Conservation (phyloP, 2,329 filamentous ascomycete species). For the Calonectria henricotiae region DNA sequence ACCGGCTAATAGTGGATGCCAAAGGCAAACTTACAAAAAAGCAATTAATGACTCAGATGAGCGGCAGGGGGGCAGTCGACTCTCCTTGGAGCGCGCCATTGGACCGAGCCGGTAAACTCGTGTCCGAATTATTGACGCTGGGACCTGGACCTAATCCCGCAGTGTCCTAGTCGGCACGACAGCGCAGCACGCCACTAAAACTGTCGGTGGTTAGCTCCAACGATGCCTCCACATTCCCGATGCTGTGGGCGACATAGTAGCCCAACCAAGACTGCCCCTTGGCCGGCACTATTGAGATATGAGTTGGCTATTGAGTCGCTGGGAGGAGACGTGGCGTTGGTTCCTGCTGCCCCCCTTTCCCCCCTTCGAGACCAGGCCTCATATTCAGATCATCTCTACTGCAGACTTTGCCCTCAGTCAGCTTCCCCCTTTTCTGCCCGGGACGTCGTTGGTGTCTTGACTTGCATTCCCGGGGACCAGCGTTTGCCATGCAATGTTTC, state of each 20-base stretch:
- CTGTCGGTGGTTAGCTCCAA: conserved; percentile 1
- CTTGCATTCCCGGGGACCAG: too few relatives aligned
- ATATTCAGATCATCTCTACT: too few relatives aligned
- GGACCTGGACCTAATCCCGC: neutral
- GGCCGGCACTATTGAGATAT: neutral
- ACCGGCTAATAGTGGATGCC: neutral
- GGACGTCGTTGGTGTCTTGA: too few relatives aligned
- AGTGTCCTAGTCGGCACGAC: neutral
- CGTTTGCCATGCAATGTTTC: too few relatives aligned
- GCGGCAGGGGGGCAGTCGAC: neutral
- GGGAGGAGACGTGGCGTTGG: neutral
- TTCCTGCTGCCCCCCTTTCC: neutral
- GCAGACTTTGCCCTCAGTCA: neutral
- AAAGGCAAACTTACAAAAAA: neutral
- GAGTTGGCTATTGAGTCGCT: neutral
- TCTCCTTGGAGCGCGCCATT: neutral
- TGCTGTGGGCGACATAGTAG: neutral
- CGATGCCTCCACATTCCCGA: neutral
- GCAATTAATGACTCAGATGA: neutral
- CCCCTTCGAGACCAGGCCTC: neutral
- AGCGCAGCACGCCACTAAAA: neutral
- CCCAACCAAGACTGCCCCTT: neutral
- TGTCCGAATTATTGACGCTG: neutral
- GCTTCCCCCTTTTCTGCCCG: neutral
- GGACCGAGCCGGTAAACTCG: neutral